A percentile compares a stretch with the other conserved stretches of the same genome.
Conservation (phyloP, 1,284 basidiomycete species). For the Cystobasidium sp. region DNA sequence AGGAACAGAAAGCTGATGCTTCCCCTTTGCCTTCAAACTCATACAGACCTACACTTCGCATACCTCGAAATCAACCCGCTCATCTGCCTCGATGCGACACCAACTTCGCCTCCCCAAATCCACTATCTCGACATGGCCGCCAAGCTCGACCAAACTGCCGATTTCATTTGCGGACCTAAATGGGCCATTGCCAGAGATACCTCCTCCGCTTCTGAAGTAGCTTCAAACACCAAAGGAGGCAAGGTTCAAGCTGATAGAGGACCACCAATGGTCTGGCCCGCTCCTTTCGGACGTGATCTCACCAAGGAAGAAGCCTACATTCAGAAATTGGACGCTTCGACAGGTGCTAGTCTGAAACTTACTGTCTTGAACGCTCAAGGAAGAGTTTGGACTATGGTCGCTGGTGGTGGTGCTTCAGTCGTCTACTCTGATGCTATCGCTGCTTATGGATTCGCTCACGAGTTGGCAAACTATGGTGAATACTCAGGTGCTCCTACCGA, state of each 20-base stretch:
- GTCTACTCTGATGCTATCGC: slow-evolving; percentile 92
- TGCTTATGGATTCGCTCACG: slow-evolving; percentile 93
- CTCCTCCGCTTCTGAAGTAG: slow-evolving; percentile 68
- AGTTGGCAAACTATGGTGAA: slow-evolving; percentile 99
- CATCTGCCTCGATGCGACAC: slow-evolving; percentile 84
- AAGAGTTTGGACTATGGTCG: slow-evolving; percentile 99
- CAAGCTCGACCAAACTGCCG: slow-evolving; percentile 97
- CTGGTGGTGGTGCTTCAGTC: slow-evolving; percentile 77
- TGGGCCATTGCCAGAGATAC: slow-evolving; percentile 97
- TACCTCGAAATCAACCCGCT: slow-evolving; percentile 99
- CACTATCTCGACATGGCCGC: slow-evolving; percentile 99
- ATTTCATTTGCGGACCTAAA: slow-evolving; percentile 96
- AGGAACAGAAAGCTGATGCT: background rate
- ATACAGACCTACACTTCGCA: slow-evolving; percentile 64
- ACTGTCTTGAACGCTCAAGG: slow-evolving; percentile 94
- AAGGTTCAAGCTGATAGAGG: slow-evolving; percentile 85
- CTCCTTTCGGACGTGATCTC: slow-evolving; percentile 95
- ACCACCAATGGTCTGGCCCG: slow-evolving; percentile 80
- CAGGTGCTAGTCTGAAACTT: slow-evolving; percentile 96
- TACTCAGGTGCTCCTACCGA: slow-evolving; percentile 98
- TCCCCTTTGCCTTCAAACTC: background rate
- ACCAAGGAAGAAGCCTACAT: slow-evolving; percentile 99
- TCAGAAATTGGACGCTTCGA: slow-evolving; percentile 94
- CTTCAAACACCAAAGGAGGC: slow-evolving; percentile 55
- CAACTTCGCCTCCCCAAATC: slow-evolving; percentile 75